Conservation (phyloP, 257 asterid genomes). For the Jasminum sambac region DNA sequence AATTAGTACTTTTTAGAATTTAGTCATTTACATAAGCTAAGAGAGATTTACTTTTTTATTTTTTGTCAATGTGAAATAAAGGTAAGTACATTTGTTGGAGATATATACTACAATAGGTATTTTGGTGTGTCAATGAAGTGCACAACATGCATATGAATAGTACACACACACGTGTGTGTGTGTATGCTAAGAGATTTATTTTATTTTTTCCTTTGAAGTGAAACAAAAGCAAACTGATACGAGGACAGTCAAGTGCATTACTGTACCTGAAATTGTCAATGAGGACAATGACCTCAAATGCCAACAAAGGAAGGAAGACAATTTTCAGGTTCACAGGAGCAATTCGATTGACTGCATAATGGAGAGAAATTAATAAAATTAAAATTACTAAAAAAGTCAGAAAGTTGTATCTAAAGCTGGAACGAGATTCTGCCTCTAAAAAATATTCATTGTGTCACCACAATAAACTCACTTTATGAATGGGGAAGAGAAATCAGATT, state of each 20-base stretch:
- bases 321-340: slow-evolving; percentile 77
- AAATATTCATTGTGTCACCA: slow-evolving; percentile 13
- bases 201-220: neutral
- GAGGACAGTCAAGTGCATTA: slow-evolving; percentile 19
- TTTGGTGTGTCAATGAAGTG: no score
- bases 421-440: slow-evolving; percentile 7
- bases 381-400: slow-evolving; percentile 16
- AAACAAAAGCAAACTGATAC: slow-evolving; percentile 19
- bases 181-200: slow-evolving; percentile 12
- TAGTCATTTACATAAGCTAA: neutral
- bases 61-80: no score
- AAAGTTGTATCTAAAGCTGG: neutral
- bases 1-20: slow-evolving; percentile 14
- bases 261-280: slow-evolving; percentile 87
- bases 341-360: slow-evolving; percentile 57
- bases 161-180: no score
- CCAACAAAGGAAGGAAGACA: slow-evolving; percentile 93
- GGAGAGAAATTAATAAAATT: slow-evolving; percentile 24
- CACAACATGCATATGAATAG: no score
- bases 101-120: no score
- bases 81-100: no score
- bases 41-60: neutral
- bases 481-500: slow-evolving; percentile 25
- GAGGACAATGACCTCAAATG: slow-evolving; percentile 69
- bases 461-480: neutral